Evolutionary conservation across 495 filamentous ascomycete genomes (phyloP).

Genomic region (Hypoxylon intermedium): DNA sequence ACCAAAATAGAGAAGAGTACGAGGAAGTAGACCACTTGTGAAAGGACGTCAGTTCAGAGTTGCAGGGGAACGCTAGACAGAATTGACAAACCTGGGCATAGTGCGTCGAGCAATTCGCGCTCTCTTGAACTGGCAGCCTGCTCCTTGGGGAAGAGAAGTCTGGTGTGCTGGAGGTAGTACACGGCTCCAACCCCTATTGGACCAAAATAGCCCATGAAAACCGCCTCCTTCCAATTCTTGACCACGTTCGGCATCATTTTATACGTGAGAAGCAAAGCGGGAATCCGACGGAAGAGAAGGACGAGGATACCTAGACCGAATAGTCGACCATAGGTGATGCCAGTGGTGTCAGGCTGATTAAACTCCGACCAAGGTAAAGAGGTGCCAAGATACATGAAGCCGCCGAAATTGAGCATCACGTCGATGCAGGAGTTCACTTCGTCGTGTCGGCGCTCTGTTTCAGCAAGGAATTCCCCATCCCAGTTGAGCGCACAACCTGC

Average conservation of each 20-base stretch:
- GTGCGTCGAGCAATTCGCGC: slow-evolving; percentile 56
- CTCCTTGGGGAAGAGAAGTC: slow-evolving; percentile 60
- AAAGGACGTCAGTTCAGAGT: slow-evolving; percentile 26
- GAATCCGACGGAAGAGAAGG: slow-evolving; percentile 65
- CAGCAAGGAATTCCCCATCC: slow-evolving; percentile 85
- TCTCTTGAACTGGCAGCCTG: slow-evolving; percentile 61
- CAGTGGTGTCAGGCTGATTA: slow-evolving; percentile 48
- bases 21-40: slow-evolving; percentile 62
- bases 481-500: slow-evolving; percentile 87
- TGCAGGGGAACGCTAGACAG: slow-evolving; percentile 1
- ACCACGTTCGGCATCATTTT: slow-evolving; percentile 74
- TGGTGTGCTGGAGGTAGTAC: slow-evolving; percentile 77
- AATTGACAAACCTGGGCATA: slow-evolving; percentile 47
- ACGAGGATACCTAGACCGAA: slow-evolving; percentile 76
- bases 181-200: slow-evolving; percentile 87
- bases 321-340: slow-evolving; percentile 66
- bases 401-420: slow-evolving; percentile 71
- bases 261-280: slow-evolving; percentile 52
- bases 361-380: slow-evolving; percentile 74
- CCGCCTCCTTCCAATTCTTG: slow-evolving; percentile 66
- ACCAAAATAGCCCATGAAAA: slow-evolving; percentile 89
- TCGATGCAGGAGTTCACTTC: slow-evolving; percentile 86
- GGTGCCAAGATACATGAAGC: slow-evolving; percentile 88
- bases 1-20: slow-evolving; percentile 65
- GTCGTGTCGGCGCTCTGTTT: slow-evolving; percentile 74